These are phyloP conservation scores for Schizonepeta tenuifolia DNA, from an alignment of 257 asterid genomes.

Conservation along the genomic window DNA sequence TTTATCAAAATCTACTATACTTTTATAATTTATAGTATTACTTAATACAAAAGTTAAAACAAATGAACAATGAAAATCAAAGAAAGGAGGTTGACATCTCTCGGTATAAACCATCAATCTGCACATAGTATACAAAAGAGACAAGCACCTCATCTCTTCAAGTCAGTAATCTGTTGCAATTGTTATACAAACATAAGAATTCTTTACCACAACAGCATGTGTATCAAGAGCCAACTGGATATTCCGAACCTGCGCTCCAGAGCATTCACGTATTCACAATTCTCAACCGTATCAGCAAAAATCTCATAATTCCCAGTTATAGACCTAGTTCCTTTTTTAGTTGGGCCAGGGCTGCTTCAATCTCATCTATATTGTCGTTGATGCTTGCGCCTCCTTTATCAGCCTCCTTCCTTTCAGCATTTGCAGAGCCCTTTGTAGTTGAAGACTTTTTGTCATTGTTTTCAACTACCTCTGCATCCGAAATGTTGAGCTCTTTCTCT, in stretches of 20 bases:
- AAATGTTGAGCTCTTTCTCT: slow-evolving; percentile 81
- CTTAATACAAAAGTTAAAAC: background rate
- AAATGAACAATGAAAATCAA: background rate
- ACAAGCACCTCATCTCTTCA: background rate
- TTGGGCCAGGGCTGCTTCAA: slow-evolving; percentile 84
- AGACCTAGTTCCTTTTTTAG: slow-evolving; percentile 86
- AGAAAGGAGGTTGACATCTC: background rate
- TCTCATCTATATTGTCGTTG: slow-evolving; percentile 72
- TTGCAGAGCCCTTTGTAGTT: slow-evolving; percentile 37
- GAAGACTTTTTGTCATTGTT: slow-evolving; percentile 34
- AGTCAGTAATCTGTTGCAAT: background rate
- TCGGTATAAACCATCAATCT: background rate
- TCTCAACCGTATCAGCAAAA: background rate
- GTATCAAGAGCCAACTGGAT: background rate
- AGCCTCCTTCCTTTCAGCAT: slow-evolving; percentile 33
- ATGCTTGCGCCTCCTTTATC: slow-evolving; percentile 48
- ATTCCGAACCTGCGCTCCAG: too few relatives aligned
- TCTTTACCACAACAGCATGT: background rate
- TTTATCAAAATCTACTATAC: background rate
- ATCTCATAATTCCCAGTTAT: slow-evolving; percentile 23
- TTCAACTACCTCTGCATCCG: slow-evolving; percentile 51
- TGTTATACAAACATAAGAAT: background rate
- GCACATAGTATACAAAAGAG: slow-evolving; percentile 1
- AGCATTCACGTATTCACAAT: background rate
- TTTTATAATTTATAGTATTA: background rate